phyloP scores from a whole-genome alignment of 2,329 filamentous ascomycete species.

The Talaromyces albobiverticillius region DNA sequence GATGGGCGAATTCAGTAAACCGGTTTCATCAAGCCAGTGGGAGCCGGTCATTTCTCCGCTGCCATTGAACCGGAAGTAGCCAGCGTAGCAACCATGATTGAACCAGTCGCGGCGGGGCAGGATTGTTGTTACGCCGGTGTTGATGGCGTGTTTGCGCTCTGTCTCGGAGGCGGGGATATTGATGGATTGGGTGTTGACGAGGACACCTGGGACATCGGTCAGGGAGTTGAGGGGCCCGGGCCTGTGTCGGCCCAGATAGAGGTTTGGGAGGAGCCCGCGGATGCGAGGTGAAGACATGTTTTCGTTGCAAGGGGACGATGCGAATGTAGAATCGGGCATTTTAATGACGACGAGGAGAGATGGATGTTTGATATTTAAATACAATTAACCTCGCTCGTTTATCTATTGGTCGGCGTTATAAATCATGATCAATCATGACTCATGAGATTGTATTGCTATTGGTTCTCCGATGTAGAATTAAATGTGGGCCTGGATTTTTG shows the following conservation, averaged over 20 bases:
- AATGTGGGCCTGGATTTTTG: too few species aligned
- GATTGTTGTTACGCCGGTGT: slow-evolving; percentile 11
- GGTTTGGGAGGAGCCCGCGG: slow-evolving; percentile 5
- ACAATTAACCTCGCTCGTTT: too few species aligned
- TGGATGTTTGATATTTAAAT: too few species aligned
- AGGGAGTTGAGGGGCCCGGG: slow-evolving; percentile 8
- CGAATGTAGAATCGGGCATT: too few species aligned
- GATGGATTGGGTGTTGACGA: slow-evolving; percentile 11
- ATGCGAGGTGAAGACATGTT: neutral
- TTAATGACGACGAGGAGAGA: too few species aligned
- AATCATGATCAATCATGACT: too few species aligned
- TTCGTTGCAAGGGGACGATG: too few species aligned
- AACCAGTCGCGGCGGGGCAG: slow-evolving; percentile 14
- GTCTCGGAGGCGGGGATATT: slow-evolving; percentile 1
- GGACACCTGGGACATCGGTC: slow-evolving; percentile 11
- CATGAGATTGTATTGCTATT: too few species aligned
- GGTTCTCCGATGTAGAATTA: too few species aligned
- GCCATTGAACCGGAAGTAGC: slow-evolving; percentile 14
- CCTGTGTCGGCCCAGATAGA: slow-evolving; percentile 2
- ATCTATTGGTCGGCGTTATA: too few species aligned
- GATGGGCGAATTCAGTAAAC: slow-evolving; percentile 8
- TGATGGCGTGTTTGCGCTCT: slow-evolving; percentile 6
- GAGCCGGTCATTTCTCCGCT: slow-evolving; percentile 13
- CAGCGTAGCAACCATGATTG: slow-evolving; percentile 11
- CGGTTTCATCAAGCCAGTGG: slow-evolving; percentile 13